Evolutionary conservation across 805 yeast species (phyloP).

Genomic region (Yarrowia sp.): DNA sequence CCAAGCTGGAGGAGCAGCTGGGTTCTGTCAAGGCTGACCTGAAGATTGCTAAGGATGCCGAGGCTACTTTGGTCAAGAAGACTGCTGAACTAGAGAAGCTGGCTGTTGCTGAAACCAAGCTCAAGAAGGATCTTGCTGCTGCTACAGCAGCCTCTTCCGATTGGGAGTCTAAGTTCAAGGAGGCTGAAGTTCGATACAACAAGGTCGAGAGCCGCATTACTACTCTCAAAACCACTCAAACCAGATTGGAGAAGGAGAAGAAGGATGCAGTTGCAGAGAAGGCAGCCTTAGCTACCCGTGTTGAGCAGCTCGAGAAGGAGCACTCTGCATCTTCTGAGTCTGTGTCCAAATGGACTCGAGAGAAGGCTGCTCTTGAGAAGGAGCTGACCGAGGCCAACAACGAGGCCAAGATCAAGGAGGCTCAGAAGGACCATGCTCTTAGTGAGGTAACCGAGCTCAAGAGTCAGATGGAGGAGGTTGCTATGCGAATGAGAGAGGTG

Average conservation of each 20-base stretch:
- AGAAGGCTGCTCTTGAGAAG: slow-evolving; percentile 8
- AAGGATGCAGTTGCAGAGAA: slow-evolving; percentile 22
- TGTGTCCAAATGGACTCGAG: background rate
- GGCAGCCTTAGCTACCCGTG: background rate
- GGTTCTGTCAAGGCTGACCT: slow-evolving; percentile 3
- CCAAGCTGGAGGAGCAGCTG: slow-evolving; percentile 22
- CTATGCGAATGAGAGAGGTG: slow-evolving; percentile 64
- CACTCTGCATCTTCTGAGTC: background rate
- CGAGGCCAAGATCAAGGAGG: slow-evolving; percentile 7
- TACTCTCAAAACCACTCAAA: slow-evolving; percentile 24
- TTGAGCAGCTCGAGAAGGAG: slow-evolving; percentile 14
- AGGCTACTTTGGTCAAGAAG: slow-evolving; percentile 13
- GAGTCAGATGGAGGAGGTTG: slow-evolving; percentile 37
- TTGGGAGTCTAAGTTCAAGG: slow-evolving; percentile 31
- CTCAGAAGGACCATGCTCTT: slow-evolving; percentile 13
- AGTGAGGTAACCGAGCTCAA: slow-evolving; percentile 27
- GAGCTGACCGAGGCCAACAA: background rate
- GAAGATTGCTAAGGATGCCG: slow-evolving; percentile 23
- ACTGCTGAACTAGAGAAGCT: slow-evolving; percentile 27
- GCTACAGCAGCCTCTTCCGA: slow-evolving; percentile 42
- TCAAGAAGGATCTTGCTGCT: slow-evolving; percentile 39
- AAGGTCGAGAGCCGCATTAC: slow-evolving; percentile 36
- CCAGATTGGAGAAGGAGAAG: slow-evolving; percentile 27
- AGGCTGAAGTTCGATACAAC: slow-evolving; percentile 39
- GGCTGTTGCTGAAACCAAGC: slow-evolving; percentile 33